Percentiles rank a stretch among this genome's conserved stretches.
Conservation (phyloP, 371 early-diverging fungal species). For the Rhizopus delemar region DNA sequence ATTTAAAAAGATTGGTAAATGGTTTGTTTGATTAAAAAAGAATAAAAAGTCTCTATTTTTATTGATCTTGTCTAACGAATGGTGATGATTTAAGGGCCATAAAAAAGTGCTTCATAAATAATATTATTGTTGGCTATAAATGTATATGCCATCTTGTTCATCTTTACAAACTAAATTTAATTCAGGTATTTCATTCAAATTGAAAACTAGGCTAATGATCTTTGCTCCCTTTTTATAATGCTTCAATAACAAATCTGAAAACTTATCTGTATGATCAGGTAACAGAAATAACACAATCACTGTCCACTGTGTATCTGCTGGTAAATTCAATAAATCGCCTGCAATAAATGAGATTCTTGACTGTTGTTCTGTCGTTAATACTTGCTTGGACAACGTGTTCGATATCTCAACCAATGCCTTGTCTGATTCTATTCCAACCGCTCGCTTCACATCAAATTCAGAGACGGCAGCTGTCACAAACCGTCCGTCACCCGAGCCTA, state of each 20-base stretch:
- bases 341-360: conserved; percentile 40
- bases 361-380: conserved; percentile 16
- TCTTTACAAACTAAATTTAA: conserved; percentile 45
- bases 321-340: conserved; percentile 50
- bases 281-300: conserved; percentile 59
- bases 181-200: conserved; percentile 56
- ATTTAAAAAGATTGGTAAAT: no score
- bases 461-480: conserved; percentile 59
- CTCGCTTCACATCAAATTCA: conserved; percentile 46
- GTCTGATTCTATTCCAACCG: conserved; percentile 63
- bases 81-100: no score
- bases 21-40: no score
- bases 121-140: conserved; percentile 34
- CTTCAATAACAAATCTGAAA: conserved; percentile 51
- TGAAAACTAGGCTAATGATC: conserved; percentile 61
- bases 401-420: conserved; percentile 47
- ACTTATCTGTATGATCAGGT: conserved; percentile 61
- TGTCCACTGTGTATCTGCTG: conserved; percentile 44
- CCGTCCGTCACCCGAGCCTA: conserved; percentile 71
- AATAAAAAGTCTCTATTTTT: no score
- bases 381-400: conserved; percentile 36
- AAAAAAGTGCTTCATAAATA: no score
- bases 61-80: no score
- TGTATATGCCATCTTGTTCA: conserved; percentile 57
- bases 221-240: conserved; percentile 56